Conservation (phyloP, 257 asterid genomes). For the Solanum clarkiae region DNA sequence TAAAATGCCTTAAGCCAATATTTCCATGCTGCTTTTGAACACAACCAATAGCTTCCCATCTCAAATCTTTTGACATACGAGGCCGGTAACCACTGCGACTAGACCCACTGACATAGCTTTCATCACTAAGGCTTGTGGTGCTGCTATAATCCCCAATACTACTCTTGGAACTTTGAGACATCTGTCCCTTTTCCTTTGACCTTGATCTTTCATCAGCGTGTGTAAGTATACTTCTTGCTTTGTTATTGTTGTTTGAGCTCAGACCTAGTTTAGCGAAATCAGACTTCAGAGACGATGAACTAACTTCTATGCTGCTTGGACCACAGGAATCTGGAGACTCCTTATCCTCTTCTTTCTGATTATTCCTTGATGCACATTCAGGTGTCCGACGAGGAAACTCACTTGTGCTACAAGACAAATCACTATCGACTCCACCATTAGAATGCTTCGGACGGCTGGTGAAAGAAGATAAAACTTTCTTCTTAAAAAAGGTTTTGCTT, state of each 20-base stretch:
- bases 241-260: slow-evolving; percentile 2
- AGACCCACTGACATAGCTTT: slow-evolving; percentile 51
- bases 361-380: slow-evolving; percentile 6
- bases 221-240: slow-evolving; percentile 21
- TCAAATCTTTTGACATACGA: slow-evolving; percentile 69
- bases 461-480: slow-evolving; percentile 20
- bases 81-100: slow-evolving; percentile 61
- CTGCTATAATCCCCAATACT: slow-evolving; percentile 70
- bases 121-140: slow-evolving; percentile 59
- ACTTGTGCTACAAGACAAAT: neutral
- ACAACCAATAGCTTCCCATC: slow-evolving; percentile 70
- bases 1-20: slow-evolving; percentile 53
- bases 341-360: slow-evolving; percentile 12
- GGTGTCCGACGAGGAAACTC: slow-evolving; percentile 8
- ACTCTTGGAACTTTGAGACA: slow-evolving; percentile 69
- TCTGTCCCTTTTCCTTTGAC: slow-evolving; percentile 49
- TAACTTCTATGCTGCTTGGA: slow-evolving; percentile 5
- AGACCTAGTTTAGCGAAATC: slow-evolving; percentile 6
- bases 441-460: slow-evolving; percentile 11
- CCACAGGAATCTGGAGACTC: slow-evolving; percentile 22
- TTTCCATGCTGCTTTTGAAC: slow-evolving; percentile 48
- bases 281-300: slow-evolving; percentile 16
- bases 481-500: slow-evolving; percentile 31
- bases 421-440: neutral
- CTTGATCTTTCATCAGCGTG: slow-evolving; percentile 33